These are phyloP conservation scores for Pelargonium myrrhifolium DNA, from an alignment of 441 rosid genomes.

Conservation along the genomic window DNA sequence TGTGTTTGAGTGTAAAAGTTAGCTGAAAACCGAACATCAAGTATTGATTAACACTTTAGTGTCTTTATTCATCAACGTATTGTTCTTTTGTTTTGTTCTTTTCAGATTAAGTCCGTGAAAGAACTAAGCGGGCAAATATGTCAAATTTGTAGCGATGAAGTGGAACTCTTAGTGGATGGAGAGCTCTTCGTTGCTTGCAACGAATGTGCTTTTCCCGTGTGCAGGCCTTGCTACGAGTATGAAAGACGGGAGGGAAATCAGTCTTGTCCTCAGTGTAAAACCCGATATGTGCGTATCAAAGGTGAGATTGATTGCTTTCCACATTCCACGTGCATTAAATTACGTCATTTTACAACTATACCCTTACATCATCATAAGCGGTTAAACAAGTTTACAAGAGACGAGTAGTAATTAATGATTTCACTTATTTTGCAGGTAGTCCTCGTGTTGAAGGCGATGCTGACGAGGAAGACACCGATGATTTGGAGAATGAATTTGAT, in stretches of 20 bases:
- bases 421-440: slow-evolving; percentile 37
- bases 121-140: slow-evolving; percentile 66
- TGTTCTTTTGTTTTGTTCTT: slow-evolving; percentile 14
- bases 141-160: slow-evolving; percentile 77
- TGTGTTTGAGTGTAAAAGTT: too few species aligned
- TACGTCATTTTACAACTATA: background rate
- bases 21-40: too few species aligned
- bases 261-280: slow-evolving; percentile 81
- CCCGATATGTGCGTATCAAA: slow-evolving; percentile 65
- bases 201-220: slow-evolving; percentile 89
- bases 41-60: background rate
- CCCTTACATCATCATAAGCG: too few species aligned
- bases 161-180: slow-evolving; percentile 49
- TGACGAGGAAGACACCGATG: slow-evolving; percentile 69
- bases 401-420: too few species aligned
- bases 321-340: too few species aligned
- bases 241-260: slow-evolving; percentile 79
- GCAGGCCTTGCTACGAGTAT: slow-evolving; percentile 87
- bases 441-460: slow-evolving; percentile 80
- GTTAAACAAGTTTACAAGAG: too few species aligned
- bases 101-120: slow-evolving; percentile 59
- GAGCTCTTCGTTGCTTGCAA: slow-evolving; percentile 82
- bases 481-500: slow-evolving; percentile 64
- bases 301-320: slow-evolving; percentile 31
- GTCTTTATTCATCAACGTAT: background rate